These are phyloP conservation scores for Yamadazyma endophytica DNA, from an alignment of 805 yeast genomes.

Conservation along the genomic window DNA sequence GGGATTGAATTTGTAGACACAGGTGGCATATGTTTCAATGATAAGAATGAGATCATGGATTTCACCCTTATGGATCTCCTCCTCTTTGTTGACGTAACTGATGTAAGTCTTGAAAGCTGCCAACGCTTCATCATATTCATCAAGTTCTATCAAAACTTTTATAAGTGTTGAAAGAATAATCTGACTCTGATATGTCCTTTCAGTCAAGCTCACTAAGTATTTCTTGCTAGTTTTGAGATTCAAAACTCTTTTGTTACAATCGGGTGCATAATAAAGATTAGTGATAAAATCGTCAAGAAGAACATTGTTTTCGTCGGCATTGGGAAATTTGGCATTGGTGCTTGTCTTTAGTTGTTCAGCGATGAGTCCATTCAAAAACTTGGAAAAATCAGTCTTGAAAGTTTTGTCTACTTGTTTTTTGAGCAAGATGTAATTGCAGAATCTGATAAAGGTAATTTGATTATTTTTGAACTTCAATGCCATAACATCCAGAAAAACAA, in stretches of 20 bases:
- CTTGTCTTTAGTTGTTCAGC: conserved; percentile 7
- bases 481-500: conserved; percentile 6
- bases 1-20: conserved; percentile 35
- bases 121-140: conserved; percentile 40
- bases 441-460: conserved; percentile 19
- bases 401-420: conserved; percentile 7
- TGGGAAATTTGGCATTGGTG: conserved; percentile 22
- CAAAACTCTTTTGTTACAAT: conserved; percentile 15
- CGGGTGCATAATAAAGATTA: conserved; percentile 27
- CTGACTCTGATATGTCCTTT: conserved; percentile 35
- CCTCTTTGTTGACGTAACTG: conserved; percentile 28
- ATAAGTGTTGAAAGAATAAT: conserved; percentile 28
- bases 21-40: conserved; percentile 28
- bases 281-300: conserved; percentile 23
- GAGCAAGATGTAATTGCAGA: conserved; percentile 18
- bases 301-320: conserved; percentile 19
- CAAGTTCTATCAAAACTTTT: conserved; percentile 25
- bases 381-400: conserved; percentile 23
- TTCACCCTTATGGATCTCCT: conserved; percentile 24
- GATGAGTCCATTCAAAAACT: conserved; percentile 19
- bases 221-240: conserved; percentile 24
- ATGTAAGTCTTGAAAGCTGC: conserved; percentile 38
- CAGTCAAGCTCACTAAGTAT: conserved; percentile 25
- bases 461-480: conserved; percentile 22
- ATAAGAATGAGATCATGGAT: conserved; percentile 29